Evolutionary conservation across 2,329 filamentous ascomycete species (phyloP).

Genomic region (Teratosphaeria nubilosa): DNA sequence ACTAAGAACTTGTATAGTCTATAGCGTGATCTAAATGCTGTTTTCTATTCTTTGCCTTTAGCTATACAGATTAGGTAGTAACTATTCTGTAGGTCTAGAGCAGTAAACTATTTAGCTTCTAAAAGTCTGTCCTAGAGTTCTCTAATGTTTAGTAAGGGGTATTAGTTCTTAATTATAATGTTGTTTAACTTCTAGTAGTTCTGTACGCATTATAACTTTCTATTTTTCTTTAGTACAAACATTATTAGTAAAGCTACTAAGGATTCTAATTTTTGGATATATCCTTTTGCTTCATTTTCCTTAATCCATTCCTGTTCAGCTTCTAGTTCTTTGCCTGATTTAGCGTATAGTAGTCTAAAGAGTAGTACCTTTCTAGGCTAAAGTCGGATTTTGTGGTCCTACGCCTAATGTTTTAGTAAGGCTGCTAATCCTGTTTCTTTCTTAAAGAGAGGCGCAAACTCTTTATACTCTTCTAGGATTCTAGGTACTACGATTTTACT

Average conservation of each 20-base stretch:
- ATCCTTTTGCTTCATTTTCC: background rate
- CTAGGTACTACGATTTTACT: no score
- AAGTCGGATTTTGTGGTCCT: background rate
- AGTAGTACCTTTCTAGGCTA: background rate
- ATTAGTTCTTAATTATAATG: conserved; percentile 20
- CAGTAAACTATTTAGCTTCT: conserved; percentile 11
- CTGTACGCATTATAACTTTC: conserved; percentile 11
- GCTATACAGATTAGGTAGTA: conserved; percentile 19
- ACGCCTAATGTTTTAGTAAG: background rate
- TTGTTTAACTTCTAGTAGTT: conserved; percentile 20
- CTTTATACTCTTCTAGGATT: no score
- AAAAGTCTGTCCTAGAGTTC: conserved; percentile 13
- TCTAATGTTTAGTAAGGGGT: conserved; percentile 16
- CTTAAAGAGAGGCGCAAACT: no score
- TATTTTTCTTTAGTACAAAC: conserved; percentile 17
- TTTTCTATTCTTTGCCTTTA: conserved; percentile 18
- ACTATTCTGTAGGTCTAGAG: conserved; percentile 14
- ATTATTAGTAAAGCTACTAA: conserved; percentile 7
- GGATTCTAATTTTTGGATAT: background rate
- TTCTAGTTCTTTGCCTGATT: background rate
- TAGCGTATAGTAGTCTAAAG: background rate
- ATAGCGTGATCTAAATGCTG: conserved; percentile 12
- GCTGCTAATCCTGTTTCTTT: conserved; percentile 3
- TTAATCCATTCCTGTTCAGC: background rate
- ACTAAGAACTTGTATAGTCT: conserved; percentile 16